Base-by-base conservation (phyloP, 768 basidiomycete species). In the Tricholoma terreum region DNA sequence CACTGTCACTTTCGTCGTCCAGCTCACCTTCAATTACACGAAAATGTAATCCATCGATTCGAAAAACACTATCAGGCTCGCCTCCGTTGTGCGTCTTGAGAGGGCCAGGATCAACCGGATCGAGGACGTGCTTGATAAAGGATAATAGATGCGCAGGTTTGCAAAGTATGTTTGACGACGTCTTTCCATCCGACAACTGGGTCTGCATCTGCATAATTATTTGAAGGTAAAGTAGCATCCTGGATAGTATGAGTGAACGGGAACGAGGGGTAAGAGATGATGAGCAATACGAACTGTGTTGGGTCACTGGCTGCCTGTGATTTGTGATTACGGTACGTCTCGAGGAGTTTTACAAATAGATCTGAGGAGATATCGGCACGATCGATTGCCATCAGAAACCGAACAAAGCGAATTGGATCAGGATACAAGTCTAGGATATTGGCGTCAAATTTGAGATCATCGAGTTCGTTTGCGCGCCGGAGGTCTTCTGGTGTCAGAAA, bases 151-250 rank as follows among this genome's bases (percentile, higher is more conserved):
- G 85, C 9, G 80, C 79, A 0, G 91, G 89, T 57, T 87, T 82
- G 38, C 70, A 72, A 15, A 84, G 67, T 30, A 94, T 82, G 58
- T 79, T 85, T 3, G 80, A 77, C 0, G 83, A 76, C 14, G 77
- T 71, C 15, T 80, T 77, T 19, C 80, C 79, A 40, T 78, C 75
- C 0, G 85, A 80, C 4, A 92, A 73, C 52, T 84, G 80, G 1
- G 83, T 77, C 67, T 94, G 90, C 78, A 97, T 88, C 63, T 89
- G 84, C 59, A 94, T 77, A 33, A 92, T 84, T 34, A 96, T 76
- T 65, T 95, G 92, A 21, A 96, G 79, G 61, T 85, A 84, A 5
- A 90, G 75, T 33, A 98, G 65, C 0, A 84, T 82, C 59, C 90
- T 91, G 45, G 30, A 10, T 7, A 10, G 24, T 12, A 54, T 65